Evolutionary conservation across 2,329 filamentous ascomycete species (phyloP), one percentile per base, ranked within the genome.

Genomic region (Cercospora beticola): DNA sequence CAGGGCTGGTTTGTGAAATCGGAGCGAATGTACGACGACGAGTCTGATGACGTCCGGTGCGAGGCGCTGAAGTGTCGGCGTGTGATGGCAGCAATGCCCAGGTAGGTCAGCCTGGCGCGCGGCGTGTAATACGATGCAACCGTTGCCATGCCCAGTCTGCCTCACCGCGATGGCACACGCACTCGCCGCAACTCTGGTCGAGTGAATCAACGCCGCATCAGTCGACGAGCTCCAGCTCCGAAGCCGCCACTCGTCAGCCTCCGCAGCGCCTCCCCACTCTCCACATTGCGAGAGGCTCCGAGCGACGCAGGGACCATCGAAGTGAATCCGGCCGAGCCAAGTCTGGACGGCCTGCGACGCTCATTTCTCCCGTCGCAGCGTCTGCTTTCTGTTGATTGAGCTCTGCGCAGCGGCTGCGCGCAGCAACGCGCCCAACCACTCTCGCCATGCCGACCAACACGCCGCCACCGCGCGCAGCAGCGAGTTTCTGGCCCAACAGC

Each of bases 1-100:
- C 85, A 91, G 18, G 86, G 86, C 75, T 89, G 87, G 63, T 84
- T 86, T 66, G 85, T 84, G 71, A 90, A 90, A 79, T 90, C 88
- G 8, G 87, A 87, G 46, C 87, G 85, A 72, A 84, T 82, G 73
- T 43, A 43, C 36, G 36, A 43, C 36, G 87, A 89, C 52, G 72
- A 74, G 33, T 71, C 69, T 1, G 76, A 81, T 4, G 83, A 83
- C 56, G 73, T 72, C 49, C 75, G 76, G 49, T 69, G 69, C 31
- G 70, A 68, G 43, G 77, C 74, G 49, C 77, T 76, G 18, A 81
- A 72, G 73, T 81, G 71, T 58, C 76, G 75, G 36, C 69, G 72
- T 59, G 70, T 46, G 61, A 80, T 74, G n/a, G 73, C 77, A 43
- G 76, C 80, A 30, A 81, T 74, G 21, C 77, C 76, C 52, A 79